Base-by-base conservation (phyloP, 2,329 filamentous ascomycete species). In the Neofusicoccum laricinum region DNA sequence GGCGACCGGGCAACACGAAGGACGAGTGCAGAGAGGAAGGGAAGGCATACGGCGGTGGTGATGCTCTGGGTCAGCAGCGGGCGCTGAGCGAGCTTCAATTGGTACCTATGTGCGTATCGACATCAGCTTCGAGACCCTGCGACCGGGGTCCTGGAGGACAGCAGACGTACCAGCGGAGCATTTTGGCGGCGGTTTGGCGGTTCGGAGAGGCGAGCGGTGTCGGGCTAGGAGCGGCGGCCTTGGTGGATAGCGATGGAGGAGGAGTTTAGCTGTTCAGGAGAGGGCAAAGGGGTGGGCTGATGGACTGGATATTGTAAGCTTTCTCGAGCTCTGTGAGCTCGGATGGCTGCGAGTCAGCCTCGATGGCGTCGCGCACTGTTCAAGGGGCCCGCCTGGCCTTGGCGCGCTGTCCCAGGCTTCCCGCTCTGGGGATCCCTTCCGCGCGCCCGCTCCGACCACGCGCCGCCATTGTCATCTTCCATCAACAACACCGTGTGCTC, bases 31-130 rank as follows among this genome's bases (percentile, higher is more conserved):
- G 57, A 17, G 41, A 12, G 38, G 17, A 61, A 36, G 17, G 6
- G 50, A 32, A 43, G 4, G 40, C 41, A 63, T 71, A 88, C 85
- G 55, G 92, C 90, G 43, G 94, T 97, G 64, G 93, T 96, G 71
- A 97, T 81, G 75, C 90, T 91, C 82, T 97, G 92, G 11, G 94
- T 98, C 73, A 97, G 86, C 71, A 98, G 82, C 66, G 94, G 94
- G 74, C 91, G 87, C 72, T 88, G 86, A 71, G 90, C 89, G 75
- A 97, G 84, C 78, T 87, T 90, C 74, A 87, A 84, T 80, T 96
- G 92, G 82, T 98, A 98, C 93, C 93, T 88, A 50, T 66, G 15
- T 40, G 46, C 50, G 55, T 63, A 51, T n/a, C 65, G 61, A 30
- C 14, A 36, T 63, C 49, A 63, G 61, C 49, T 46, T 53, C 30